Conservation (phyloP, 331 rosid genomes). For the Malus hybrid region DNA sequence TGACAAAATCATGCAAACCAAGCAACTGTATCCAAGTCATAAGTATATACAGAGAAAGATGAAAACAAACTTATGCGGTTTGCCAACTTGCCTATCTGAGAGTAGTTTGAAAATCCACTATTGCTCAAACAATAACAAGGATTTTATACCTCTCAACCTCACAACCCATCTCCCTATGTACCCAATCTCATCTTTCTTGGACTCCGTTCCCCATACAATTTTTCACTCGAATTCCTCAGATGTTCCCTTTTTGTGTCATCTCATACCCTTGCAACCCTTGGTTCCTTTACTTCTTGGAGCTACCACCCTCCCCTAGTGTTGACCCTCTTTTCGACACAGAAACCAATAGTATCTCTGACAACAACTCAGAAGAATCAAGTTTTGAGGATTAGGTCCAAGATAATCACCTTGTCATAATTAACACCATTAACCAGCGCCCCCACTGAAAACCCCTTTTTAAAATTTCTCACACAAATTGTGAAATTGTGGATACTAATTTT, state of each 20-base stretch:
- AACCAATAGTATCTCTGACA: background rate
- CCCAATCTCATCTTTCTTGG: background rate
- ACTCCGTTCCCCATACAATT: background rate
- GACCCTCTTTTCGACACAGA: background rate
- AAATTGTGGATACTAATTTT: too few relatives aligned
- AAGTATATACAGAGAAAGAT: background rate
- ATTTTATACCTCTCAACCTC: background rate
- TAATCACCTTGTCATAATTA: background rate
- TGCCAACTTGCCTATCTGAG: background rate
- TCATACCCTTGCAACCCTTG: background rate
- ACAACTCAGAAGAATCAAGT: background rate
- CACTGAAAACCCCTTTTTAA: background rate
- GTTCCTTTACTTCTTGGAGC: background rate
- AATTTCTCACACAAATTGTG: background rate
- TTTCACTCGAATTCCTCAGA: background rate
- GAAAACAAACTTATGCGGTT: background rate
- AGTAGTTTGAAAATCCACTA: background rate
- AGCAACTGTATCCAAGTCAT: background rate
- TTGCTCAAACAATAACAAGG: background rate
- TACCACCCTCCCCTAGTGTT: background rate
- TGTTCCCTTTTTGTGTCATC: background rate
- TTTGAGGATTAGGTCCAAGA: background rate
- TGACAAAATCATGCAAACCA: background rate
- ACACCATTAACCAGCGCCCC: background rate
- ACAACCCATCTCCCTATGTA: background rate